Conservation (phyloP, 371 early-diverging fungal species). For the Chytridiales sp. region DNA sequence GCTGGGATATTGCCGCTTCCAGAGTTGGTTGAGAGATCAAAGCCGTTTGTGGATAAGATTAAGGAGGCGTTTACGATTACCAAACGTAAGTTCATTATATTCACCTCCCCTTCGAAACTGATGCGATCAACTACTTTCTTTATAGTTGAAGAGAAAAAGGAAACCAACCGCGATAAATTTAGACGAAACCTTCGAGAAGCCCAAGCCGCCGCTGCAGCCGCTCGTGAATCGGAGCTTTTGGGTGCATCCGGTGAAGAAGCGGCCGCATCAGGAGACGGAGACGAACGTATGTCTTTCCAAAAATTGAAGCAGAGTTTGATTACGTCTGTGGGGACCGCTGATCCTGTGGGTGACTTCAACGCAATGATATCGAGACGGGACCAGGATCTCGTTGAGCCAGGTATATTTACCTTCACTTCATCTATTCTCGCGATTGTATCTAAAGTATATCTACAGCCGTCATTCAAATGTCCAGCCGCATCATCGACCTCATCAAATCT, state of each 20-base stretch:
- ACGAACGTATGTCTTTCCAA: conserved; percentile 6
- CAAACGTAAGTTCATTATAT: conserved; percentile 38
- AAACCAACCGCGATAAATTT: conserved; percentile 12
- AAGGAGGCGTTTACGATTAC: conserved; percentile 50
- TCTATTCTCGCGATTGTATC: background rate
- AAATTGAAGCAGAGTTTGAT: conserved; percentile 36
- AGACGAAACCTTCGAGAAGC: conserved; percentile 35
- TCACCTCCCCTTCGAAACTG: background rate
- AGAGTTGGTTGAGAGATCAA: conserved; percentile 41
- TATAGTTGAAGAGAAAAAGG: conserved; percentile 34
- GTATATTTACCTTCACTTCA: conserved; percentile 29
- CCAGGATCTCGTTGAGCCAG: conserved; percentile 46
- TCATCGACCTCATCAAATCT: conserved; percentile 46
- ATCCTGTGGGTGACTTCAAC: conserved; percentile 63
- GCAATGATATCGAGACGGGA: conserved; percentile 50
- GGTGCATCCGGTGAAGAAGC: too few species aligned
- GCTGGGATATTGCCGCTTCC: conserved; percentile 45
- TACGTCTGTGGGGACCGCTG: conserved; percentile 49
- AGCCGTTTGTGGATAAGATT: conserved; percentile 39
- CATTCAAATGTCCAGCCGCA: conserved; percentile 54
- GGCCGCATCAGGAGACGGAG: too few species aligned
- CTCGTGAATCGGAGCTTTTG: conserved; percentile 11
- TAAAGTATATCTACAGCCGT: conserved; percentile 43
- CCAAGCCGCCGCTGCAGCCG: conserved; percentile 23
- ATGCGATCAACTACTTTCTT: background rate